A percentile compares a stretch with the other conserved stretches of the same genome.
Evolutionary conservation across 345 rosid species (phyloP).

Genomic region (Eucalyptus sp.): DNA sequence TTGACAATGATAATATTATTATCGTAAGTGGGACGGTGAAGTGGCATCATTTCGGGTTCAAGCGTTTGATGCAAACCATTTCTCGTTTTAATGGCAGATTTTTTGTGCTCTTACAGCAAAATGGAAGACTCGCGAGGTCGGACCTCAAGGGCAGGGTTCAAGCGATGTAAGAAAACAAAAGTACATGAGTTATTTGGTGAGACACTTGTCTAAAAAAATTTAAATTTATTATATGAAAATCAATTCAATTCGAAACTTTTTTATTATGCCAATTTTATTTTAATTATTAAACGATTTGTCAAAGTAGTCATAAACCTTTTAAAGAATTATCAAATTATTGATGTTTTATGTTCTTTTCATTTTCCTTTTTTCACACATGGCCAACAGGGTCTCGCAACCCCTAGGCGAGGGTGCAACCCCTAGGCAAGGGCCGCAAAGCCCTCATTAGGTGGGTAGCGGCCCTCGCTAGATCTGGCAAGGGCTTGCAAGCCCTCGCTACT

Average conservation of each 20-base stretch:
- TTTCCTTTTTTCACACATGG: too few relatives aligned
- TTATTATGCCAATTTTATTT: too few relatives aligned
- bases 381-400: too few relatives aligned
- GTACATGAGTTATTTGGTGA: neutral
- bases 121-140: neutral
- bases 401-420: fast-evolving
- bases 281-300: fast-evolving
- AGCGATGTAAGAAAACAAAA: neutral
- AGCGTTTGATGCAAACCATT: too few relatives aligned
- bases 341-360: too few relatives aligned
- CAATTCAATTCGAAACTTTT: too few relatives aligned
- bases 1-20: too few relatives aligned
- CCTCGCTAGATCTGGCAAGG: fast-evolving
- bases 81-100: too few relatives aligned
- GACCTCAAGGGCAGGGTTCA: neutral
- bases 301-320: fast-evolving
- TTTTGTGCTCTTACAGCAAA: neutral
- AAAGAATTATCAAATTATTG: fast-evolving
- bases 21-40: too few relatives aligned
- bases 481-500: too few relatives aligned
- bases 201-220: fast-evolving
- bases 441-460: fast-evolving
- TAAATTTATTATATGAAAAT: too few relatives aligned
- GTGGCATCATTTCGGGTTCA: too few relatives aligned
- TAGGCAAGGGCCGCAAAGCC: fast-evolving